Base-by-base conservation (phyloP, 129 eudicot species). In the Arctium minus region DNA sequence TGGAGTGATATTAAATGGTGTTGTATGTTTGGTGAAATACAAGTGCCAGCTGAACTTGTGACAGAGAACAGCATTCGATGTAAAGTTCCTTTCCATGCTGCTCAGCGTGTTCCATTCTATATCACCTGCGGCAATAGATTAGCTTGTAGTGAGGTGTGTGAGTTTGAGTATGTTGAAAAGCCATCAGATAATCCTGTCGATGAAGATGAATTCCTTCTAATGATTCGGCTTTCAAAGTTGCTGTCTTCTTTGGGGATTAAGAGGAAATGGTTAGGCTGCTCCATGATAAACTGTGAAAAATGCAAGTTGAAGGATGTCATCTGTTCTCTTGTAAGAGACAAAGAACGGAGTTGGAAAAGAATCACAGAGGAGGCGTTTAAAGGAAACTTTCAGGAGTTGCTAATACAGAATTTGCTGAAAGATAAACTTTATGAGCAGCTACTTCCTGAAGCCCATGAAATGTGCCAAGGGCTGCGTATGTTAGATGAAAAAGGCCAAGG, bases 1-100 rank as follows among this genome's bases (percentile, higher is more conserved):
- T 73, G 35, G 40, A 18, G 5, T 18, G 64, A 39, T 56, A 62
- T 31, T 29, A 79, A 83, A 33, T 87, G 89, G 89, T 35, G 85
- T 72, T 87, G 89, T 60, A 83, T 87, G 89, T 87, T 87, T 83
- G 89, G 87, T 83, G 82, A 87, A 80, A 72, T 83, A 8, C 85
- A 83, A 35, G 89, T 83, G 17, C 6, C 77, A 13, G 89, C 89
- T 30, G 85, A 87, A 75, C 50, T 76, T 80, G 62, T 80, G 36
- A 70, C 81, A 38, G 82, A 75, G 6, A 79, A 80, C 70, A 72
- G 69, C 33, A 42, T 86, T 37, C 70, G 82, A 31, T 87, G 89
- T 44, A 76, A 75, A 78, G 86, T 84, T 82, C 89, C 89, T 82
- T 65, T 71, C 4, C 81, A 79, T 79, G 73, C 60, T 68, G 78